These are phyloP conservation scores for Paulownia fortunei DNA, from an alignment of 257 asterid species.

Conservation along the genomic window DNA sequence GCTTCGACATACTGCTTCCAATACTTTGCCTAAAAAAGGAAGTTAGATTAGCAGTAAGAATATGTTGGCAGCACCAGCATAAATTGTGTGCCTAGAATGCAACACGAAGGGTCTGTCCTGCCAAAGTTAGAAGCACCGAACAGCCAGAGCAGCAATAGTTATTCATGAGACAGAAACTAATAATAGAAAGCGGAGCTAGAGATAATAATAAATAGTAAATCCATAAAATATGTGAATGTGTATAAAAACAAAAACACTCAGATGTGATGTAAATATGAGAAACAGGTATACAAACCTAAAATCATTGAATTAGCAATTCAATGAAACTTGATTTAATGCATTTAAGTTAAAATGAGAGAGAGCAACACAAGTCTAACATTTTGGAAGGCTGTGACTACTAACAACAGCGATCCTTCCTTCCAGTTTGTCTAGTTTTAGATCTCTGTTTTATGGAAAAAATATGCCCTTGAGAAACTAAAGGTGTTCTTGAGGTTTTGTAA, in stretches of 20 bases:
- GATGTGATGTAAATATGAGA: not conserved
- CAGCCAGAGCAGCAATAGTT: conserved; percentile 7
- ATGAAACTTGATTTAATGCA: not conserved
- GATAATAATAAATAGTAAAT: too few relatives aligned
- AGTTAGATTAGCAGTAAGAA: conserved; percentile 15
- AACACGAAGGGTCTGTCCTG: not conserved
- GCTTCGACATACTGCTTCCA: conserved; percentile 99
- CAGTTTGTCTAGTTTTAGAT: not conserved
- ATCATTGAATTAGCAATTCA: not conserved
- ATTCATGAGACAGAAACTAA: not conserved
- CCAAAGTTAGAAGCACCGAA: not conserved
- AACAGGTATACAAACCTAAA: not conserved
- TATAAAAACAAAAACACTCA: too few relatives aligned
- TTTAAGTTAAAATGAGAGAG: not conserved
- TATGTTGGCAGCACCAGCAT: not conserved
- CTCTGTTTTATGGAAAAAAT: not conserved
- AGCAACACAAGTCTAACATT: not conserved
- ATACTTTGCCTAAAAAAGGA: conserved; percentile 70
- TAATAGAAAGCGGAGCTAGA: not conserved
- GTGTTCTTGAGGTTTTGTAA: not conserved
- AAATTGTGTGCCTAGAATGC: not conserved
- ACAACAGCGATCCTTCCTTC: not conserved
- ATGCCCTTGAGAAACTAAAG: not conserved
- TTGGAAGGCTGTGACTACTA: not conserved
- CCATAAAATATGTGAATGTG: not conserved